Percentiles rank a stretch among this genome's conserved stretches.
These are phyloP conservation scores for Hippophae gyantsensis DNA, from an alignment of 306 rosid species.

Conservation along the genomic window DNA sequence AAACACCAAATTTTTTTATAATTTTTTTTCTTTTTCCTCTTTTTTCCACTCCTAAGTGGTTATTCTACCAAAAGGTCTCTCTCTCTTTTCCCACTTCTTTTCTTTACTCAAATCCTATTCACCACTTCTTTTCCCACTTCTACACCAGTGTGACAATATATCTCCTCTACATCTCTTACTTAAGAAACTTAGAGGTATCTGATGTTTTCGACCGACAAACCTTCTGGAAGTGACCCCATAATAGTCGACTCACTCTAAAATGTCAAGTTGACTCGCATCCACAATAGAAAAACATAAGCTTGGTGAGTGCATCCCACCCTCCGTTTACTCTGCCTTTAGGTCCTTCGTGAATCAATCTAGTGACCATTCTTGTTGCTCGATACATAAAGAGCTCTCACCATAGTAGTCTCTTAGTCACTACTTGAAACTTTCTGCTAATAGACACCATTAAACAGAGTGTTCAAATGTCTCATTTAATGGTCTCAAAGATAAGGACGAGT, in stretches of 20 bases:
- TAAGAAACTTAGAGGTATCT: constrained; percentile 40
- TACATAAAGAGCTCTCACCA: constrained; percentile 43
- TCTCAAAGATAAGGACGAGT: neutral
- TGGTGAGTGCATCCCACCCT: constrained; percentile 53
- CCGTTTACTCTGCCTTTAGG: constrained; percentile 38
- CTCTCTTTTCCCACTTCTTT: too few species aligned
- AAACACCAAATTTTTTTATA: too few species aligned
- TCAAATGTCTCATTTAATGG: constrained; percentile 39
- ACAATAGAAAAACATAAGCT: constrained; percentile 53
- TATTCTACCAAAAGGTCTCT: too few species aligned
- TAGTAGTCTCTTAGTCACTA: constrained; percentile 39
- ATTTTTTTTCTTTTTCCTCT: too few species aligned
- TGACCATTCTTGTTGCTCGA: constrained; percentile 45
- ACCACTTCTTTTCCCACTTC: too few species aligned
- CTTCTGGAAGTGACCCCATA: constrained; percentile 38
- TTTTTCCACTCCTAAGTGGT: too few species aligned
- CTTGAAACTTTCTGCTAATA: constrained; percentile 40
- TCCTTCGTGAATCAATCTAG: constrained; percentile 19
- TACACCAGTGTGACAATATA: constrained; percentile 11
- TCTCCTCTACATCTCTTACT: constrained; percentile 35
- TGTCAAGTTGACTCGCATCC: constrained; percentile 34
- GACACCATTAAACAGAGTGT: constrained; percentile 33
- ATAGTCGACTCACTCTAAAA: constrained; percentile 23
- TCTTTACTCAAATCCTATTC: too few species aligned
- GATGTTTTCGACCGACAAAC: constrained; percentile 50